These are phyloP conservation scores for Babesia divergens DNA, from an alignment of 169 alveolate genomes.

Conservation along the genomic window DNA sequence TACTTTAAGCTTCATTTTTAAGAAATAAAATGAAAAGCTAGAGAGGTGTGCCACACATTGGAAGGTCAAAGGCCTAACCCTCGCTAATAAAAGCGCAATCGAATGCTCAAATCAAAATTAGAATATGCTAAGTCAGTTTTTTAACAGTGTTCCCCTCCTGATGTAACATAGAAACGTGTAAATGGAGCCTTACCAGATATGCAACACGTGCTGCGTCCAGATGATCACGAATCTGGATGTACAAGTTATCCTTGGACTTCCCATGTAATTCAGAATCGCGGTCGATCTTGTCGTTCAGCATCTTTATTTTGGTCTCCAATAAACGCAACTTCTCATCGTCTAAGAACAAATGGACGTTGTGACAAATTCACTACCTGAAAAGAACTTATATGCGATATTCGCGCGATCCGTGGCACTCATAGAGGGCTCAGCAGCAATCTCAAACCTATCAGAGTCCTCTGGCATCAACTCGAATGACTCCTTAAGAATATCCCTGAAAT, in stretches of 20 bases:
- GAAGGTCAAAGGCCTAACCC: neutral
- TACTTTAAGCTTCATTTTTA: constrained; percentile 73
- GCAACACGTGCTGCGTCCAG: constrained; percentile 83
- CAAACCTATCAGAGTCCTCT: constrained; percentile 75
- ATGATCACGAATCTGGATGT: constrained; percentile 78
- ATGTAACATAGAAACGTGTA: neutral
- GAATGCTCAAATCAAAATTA: neutral
- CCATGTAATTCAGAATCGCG: constrained; percentile 67
- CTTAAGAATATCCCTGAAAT: constrained; percentile 67
- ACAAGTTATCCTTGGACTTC: constrained; percentile 69
- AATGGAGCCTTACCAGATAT: constrained; percentile 55
- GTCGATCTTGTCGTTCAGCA: constrained; percentile 76
- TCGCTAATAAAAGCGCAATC: neutral
- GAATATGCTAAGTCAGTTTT: too few species aligned
- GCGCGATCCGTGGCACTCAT: constrained; percentile 70
- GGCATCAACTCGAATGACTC: constrained; percentile 78
- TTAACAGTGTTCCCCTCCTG: constrained; percentile 41
- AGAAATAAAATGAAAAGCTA: neutral
- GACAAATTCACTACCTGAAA: constrained; percentile 31
- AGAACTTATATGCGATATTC: constrained; percentile 67
- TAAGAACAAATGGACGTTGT: neutral
- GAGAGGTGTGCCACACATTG: neutral
- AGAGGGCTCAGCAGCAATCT: constrained; percentile 29
- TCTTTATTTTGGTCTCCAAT: constrained; percentile 74
- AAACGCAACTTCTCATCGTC: constrained; percentile 78